phyloP scores from a whole-genome alignment of 805 yeast genomes.

The Torulaspora gathmanii region DNA sequence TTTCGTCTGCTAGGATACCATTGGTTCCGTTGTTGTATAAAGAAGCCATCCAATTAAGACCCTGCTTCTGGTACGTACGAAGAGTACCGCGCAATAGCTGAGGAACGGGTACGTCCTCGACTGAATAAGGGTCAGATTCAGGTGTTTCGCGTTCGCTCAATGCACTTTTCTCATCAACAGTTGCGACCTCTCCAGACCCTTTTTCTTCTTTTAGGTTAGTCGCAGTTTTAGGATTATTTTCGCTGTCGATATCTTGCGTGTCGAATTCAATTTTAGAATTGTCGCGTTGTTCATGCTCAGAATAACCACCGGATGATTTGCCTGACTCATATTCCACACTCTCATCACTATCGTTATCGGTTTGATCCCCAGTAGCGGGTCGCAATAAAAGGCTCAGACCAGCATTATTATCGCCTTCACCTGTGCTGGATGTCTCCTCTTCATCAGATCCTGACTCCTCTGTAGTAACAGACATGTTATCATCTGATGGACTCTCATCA shows the following conservation, averaged over 20 bases:
- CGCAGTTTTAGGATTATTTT: neutral
- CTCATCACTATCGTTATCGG: conserved; percentile 3
- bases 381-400: conserved; percentile 8
- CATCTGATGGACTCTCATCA: too few relatives aligned
- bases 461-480: too few relatives aligned
- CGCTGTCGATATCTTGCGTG: neutral
- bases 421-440: conserved; percentile 1
- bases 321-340: neutral
- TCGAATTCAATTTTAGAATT: neutral
- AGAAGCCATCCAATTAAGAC: conserved; percentile 95
- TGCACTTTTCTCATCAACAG: conserved; percentile 24
- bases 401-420: neutral
- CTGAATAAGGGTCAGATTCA: conserved; percentile 34
- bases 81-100: conserved; percentile 71
- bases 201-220: conserved; percentile 8
- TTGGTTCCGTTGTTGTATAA: conserved; percentile 87
- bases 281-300: too few relatives aligned
- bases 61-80: conserved; percentile 91
- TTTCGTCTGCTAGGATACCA: conserved; percentile 97
- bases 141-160: neutral
- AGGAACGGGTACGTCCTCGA: conserved; percentile 76
- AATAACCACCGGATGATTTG: neutral
- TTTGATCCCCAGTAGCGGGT: neutral
- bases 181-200: conserved; percentile 27
- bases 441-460: conserved; percentile 1